Evolutionary conservation across 345 rosid genomes (phyloP).

Genomic region (Brassica rapa): DNA sequence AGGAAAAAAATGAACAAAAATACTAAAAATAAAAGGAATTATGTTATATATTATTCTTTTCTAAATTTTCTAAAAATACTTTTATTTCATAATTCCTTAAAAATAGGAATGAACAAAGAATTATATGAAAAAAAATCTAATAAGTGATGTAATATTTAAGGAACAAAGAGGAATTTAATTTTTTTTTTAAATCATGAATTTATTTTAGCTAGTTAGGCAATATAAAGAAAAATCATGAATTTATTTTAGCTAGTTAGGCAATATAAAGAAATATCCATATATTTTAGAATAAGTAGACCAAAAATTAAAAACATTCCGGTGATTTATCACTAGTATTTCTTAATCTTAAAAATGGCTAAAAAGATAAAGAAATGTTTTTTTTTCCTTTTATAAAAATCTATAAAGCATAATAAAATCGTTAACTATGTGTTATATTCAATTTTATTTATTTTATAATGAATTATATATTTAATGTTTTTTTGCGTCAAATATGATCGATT

Average conservation of each 20-base stretch:
- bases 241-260: not conserved
- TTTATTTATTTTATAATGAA: not conserved
- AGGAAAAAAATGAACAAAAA: too few relatives aligned
- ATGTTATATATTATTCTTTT: too few relatives aligned
- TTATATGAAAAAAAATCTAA: too few relatives aligned
- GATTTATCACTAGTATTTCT: not conserved
- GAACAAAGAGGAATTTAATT: not conserved
- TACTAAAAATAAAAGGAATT: too few relatives aligned
- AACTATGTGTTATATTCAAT: not conserved
- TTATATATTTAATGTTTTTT: too few relatives aligned
- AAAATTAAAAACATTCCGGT: not conserved
- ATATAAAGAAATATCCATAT: not conserved
- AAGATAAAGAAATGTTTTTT: too few relatives aligned
- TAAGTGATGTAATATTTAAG: not conserved
- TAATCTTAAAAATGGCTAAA: not conserved
- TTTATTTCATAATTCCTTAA: too few relatives aligned
- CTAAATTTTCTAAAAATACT: too few relatives aligned
- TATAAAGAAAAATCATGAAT: not conserved
- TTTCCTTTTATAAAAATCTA: too few relatives aligned
- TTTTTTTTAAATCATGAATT: not conserved
- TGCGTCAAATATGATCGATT: too few relatives aligned
- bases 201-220: not conserved
- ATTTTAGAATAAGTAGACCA: not conserved
- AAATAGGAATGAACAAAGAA: too few relatives aligned
- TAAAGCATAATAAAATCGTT: not conserved